Evolutionary conservation across 2,329 filamentous ascomycete genomes (phyloP).

Genomic region (Apiospora kogelbergensis): DNA sequence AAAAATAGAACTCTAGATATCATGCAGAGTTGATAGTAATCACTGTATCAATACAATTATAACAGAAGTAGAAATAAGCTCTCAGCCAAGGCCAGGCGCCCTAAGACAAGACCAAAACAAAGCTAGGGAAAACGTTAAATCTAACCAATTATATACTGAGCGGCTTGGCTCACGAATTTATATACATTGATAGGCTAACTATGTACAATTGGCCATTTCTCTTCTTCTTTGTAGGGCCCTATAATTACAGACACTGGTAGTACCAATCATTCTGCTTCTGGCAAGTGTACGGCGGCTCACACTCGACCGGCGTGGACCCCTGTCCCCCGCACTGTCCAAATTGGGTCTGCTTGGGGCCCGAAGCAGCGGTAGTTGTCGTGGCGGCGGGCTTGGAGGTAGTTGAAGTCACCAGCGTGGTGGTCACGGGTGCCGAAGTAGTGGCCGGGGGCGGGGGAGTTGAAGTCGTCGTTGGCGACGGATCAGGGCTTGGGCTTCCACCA

Average conservation of each 20-base stretch:
- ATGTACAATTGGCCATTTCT: too few species aligned
- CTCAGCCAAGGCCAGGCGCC: too few species aligned
- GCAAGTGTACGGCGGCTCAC: conserved; percentile 20
- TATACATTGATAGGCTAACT: too few species aligned
- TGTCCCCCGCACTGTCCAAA: conserved; percentile 21
- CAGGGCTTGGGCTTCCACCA: conserved; percentile 1
- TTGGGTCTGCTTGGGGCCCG: neutral
- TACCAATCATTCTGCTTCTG: conserved; percentile 20
- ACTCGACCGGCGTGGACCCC: conserved; percentile 18
- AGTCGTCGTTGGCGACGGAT: neutral
- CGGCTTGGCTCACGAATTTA: too few species aligned
- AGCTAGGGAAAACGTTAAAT: too few species aligned
- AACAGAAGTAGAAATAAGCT: too few species aligned
- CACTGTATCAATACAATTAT: too few species aligned
- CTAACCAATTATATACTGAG: too few species aligned
- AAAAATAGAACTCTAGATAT: too few species aligned
- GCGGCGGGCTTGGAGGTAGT: conserved; percentile 1
- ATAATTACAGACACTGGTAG: conserved; percentile 19
- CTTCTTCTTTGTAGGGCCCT: too few species aligned
- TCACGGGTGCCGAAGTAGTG: neutral
- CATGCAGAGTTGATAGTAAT: too few species aligned
- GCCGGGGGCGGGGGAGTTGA: neutral
- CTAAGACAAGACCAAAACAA: too few species aligned
- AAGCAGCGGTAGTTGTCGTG: neutral
- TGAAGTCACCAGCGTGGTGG: neutral